Percentiles rank a stretch among this genome's conserved stretches.
Evolutionary conservation across 768 basidiomycete genomes (phyloP).

Genomic region (Tephrocybe sp.): DNA sequence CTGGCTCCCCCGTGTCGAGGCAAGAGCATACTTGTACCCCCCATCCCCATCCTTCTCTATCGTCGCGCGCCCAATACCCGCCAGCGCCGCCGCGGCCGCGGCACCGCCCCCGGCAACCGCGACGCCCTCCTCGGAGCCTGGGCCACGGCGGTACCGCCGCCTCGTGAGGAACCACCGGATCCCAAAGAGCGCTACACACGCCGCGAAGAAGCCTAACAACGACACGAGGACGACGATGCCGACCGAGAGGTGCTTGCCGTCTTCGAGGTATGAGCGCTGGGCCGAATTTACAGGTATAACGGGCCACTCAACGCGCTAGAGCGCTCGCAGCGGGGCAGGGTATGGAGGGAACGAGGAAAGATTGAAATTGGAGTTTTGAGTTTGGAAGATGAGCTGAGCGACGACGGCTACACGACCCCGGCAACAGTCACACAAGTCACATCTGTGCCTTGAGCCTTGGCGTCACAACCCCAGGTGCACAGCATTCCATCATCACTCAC

Average conservation of each 20-base stretch:
- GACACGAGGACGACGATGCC: slow-evolving; percentile 64
- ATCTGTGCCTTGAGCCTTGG: too few relatives aligned
- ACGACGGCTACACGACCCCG: too few relatives aligned
- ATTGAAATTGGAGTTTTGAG: too few relatives aligned
- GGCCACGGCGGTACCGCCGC: slow-evolving; percentile 26
- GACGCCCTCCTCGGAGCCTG: not conserved
- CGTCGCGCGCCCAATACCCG: not conserved
- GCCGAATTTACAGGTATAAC: too few relatives aligned
- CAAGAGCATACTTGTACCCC: slow-evolving; percentile 41
- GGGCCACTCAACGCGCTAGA: too few relatives aligned
- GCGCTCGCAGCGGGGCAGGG: too few relatives aligned
- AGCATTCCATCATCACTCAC: too few relatives aligned
- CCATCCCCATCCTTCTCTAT: slow-evolving; percentile 13
- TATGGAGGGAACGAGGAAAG: too few relatives aligned
- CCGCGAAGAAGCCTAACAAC: slow-evolving; percentile 53
- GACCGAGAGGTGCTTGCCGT: slow-evolving; percentile 43
- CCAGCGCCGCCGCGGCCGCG: slow-evolving; percentile 7
- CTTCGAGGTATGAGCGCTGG: too few relatives aligned
- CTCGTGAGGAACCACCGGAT: slow-evolving; percentile 49
- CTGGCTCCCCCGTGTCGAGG: slow-evolving; percentile 17
- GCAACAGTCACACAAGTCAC: too few relatives aligned
- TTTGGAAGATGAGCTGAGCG: too few relatives aligned
- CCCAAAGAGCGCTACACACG: slow-evolving; percentile 53
- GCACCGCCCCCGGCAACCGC: slow-evolving; percentile 13
- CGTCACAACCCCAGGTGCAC: too few relatives aligned